These are phyloP conservation scores for Vachellia collinsii DNA, from an alignment of 306 rosid species.

Conservation along the genomic window DNA sequence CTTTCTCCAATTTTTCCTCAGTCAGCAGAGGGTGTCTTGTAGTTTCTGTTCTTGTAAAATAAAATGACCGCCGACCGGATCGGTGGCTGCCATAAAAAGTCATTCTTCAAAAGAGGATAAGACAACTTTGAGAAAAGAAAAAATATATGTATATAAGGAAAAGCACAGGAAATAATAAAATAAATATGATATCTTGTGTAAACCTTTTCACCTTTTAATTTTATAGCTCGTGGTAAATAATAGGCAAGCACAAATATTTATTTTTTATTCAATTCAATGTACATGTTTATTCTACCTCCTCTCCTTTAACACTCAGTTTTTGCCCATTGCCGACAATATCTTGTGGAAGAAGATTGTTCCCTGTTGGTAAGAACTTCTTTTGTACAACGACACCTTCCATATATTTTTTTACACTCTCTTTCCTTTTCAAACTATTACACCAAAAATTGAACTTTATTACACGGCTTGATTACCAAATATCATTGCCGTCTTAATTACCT, in stretches of 20 bases:
- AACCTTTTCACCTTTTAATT: background rate
- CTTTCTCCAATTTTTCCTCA: too few species aligned
- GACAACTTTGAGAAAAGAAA: background rate
- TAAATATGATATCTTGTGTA: background rate
- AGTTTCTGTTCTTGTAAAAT: constrained; percentile 12
- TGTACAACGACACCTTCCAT: background rate
- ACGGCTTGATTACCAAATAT: background rate
- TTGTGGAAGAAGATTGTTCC: constrained; percentile 39
- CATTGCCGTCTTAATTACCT: background rate
- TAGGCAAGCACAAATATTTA: background rate
- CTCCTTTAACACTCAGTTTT: constrained; percentile 22
- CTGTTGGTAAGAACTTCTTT: constrained; percentile 10
- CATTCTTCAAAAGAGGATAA: background rate
- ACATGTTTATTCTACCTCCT: constrained; percentile 15
- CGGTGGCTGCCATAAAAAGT: background rate
- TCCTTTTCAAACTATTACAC: background rate
- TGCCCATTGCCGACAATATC: constrained; percentile 44
- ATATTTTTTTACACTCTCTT: background rate
- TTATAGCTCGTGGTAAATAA: constrained; percentile 11
- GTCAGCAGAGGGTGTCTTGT: background rate
- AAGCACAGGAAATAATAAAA: background rate
- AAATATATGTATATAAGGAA: background rate
- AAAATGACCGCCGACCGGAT: constrained; percentile 17
- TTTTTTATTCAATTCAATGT: constrained; percentile 11
- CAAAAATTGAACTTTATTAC: background rate